Conservation (phyloP, 2,329 filamentous ascomycete species). For the Delphinella strobiligena region DNA sequence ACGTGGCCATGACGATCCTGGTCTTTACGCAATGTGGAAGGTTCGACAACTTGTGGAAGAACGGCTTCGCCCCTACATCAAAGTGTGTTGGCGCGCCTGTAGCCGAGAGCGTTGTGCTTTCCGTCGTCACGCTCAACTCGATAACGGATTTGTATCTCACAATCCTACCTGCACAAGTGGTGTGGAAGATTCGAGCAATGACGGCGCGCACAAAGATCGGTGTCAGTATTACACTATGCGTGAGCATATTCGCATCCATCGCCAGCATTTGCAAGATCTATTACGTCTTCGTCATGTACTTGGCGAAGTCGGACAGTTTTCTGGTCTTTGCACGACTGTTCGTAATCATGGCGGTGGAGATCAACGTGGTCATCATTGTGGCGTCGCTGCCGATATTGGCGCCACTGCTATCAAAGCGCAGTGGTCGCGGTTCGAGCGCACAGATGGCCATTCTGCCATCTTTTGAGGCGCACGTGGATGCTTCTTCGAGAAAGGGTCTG, state of each 20-base stretch:
- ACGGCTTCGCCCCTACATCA: neutral
- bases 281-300: slow-evolving; percentile 3
- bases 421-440: neutral
- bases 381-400: slow-evolving; percentile 1
- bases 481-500: no score
- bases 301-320: neutral
- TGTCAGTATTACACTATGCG: neutral
- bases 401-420: slow-evolving; percentile 2
- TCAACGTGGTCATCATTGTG: slow-evolving; percentile 4
- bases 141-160: slow-evolving; percentile 1
- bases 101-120: neutral
- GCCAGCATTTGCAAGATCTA: slow-evolving; percentile 3
- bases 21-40: slow-evolving; percentile 3
- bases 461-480: no score
- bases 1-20: slow-evolving; percentile 1
- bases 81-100: neutral
- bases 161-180: slow-evolving; percentile 1
- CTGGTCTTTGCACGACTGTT: neutral
- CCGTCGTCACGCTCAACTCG: neutral
- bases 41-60: neutral
- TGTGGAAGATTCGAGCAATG: slow-evolving; percentile 5
- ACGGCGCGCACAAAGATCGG: neutral
- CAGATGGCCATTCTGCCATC: neutral
- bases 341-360: slow-evolving; percentile 3
- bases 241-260: slow-evolving; percentile 1